Evolutionary conservation across 1,139 yeast species (phyloP).

Genomic region (Blastobotrys ciferrii): DNA sequence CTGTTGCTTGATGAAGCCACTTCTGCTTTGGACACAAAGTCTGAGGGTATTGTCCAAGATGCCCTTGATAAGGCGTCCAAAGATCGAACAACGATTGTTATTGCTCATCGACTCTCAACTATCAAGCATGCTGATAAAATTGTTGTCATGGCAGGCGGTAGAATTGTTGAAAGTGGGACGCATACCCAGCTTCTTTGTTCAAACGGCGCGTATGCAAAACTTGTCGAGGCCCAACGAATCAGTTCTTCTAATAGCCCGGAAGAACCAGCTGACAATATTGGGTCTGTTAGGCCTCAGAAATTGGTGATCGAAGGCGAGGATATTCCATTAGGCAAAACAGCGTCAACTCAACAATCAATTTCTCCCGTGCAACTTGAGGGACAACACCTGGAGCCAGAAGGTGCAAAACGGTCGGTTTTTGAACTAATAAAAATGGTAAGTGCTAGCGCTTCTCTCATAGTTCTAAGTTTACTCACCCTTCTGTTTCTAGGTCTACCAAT

Average conservation of each 20-base stretch:
- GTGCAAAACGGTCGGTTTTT: constrained; percentile 17
- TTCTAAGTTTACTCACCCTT: constrained; percentile 3
- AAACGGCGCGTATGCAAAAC: constrained; percentile 34
- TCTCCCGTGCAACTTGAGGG: constrained; percentile 14
- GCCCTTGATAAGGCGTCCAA: constrained; percentile 66
- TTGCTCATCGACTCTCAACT: constrained; percentile 91
- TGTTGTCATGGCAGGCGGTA: constrained; percentile 77
- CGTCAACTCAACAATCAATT: constrained; percentile 12
- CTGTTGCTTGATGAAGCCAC: constrained; percentile 98
- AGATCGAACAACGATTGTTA: constrained; percentile 77
- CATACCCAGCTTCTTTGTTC: constrained; percentile 40
- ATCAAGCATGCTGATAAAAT: constrained; percentile 94
- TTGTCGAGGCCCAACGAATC: constrained; percentile 17
- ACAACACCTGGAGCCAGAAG: constrained; percentile 3
- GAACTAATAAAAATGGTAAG: constrained; percentile 25
- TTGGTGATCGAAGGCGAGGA: constrained; percentile 9
- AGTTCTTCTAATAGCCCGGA: neutral
- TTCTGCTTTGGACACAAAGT: constrained; percentile 92
- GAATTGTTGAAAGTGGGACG: constrained; percentile 83
- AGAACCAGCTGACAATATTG: constrained; percentile 12
- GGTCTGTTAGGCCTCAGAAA: constrained; percentile 8
- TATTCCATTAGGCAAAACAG: constrained; percentile 11
- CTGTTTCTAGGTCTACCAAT: constrained; percentile 21
- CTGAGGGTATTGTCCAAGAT: constrained; percentile 78
- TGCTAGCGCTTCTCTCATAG: constrained; percentile 8